Base-by-base conservation (phyloP, 768 basidiomycete species). In the Podaxis pistillaris region DNA sequence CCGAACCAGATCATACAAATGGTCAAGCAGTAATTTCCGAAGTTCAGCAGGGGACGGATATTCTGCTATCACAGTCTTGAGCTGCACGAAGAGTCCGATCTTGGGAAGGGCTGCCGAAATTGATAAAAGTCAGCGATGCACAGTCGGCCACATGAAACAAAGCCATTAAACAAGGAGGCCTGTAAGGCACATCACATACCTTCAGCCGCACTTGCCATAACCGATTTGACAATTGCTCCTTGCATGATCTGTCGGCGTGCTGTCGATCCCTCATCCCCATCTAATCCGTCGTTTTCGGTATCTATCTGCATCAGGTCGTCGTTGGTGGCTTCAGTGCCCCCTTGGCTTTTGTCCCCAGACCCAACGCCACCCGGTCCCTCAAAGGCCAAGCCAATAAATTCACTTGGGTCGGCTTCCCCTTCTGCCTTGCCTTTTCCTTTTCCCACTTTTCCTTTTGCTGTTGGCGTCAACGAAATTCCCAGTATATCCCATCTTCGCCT, bases 401-500 rank as follows among this genome's bases (percentile, higher is more conserved):
- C 65, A 5, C 66, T 72, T 6, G 69, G 68, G 19, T 70, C 70
- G 40, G 64, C 65, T 55, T 60, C 65, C 44, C 69, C 72, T 58
- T 68, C 66, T 17, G 67, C 74, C 52, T 71, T 69, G 17, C 68
- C 72, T 50, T 75, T 76, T 15, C 65, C 71, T 55, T 76, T 71
- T 22, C 66, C 59, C 13, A 41, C 33, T 41, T 51, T 57, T 26
- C 50, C 17, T 50, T 57, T 38, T 40, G 28, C 19, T 19, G 53
- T 49, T 2, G 38, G 47, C 50, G 68, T 54, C 62, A 66, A 60
- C 24, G 72, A 67, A 56, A 96, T 88, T 7, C 94, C 94, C 19
- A 96, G 78, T 7, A 92, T 78, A 50, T 80, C 85, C 93, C 93
- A 94, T 56, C 94, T 80, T 65, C 91, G 77, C 41, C 91, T 79